Conservation (phyloP, 192 early-diverging fungal species). For the Gorgonomyces haynaldii region DNA sequence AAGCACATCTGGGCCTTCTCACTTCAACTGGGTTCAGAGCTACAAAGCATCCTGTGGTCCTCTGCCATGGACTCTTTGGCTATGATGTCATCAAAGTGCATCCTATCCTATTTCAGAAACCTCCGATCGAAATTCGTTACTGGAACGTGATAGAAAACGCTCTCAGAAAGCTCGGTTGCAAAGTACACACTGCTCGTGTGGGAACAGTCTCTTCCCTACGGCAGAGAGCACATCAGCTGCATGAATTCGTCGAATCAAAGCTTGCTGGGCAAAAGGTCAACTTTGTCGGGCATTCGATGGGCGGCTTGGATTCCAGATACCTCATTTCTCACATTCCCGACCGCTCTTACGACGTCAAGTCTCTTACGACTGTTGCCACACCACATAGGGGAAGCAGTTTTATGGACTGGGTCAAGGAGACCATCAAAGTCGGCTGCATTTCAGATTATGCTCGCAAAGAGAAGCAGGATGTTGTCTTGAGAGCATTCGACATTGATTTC, state of each 20-base stretch:
- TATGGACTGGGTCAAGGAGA: conserved; percentile 90
- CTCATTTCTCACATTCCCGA: conserved; percentile 71
- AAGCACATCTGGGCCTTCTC: too few relatives aligned
- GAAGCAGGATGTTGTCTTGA: conserved; percentile 22
- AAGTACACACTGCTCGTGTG: conserved; percentile 69
- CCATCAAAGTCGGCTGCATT: conserved; percentile 63
- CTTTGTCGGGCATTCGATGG: conserved; percentile 91
- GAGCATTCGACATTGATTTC: conserved; percentile 6
- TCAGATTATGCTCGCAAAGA: conserved; percentile 19
- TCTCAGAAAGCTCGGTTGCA: conserved; percentile 63
- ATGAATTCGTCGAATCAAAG: conserved; percentile 48
- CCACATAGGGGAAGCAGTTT: conserved; percentile 86
- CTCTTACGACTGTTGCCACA: conserved; percentile 85
- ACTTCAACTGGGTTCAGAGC: too few relatives aligned
- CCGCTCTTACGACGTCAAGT: conserved; percentile 52
- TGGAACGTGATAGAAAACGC: conserved; percentile 73
- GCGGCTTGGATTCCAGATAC: conserved; percentile 88
- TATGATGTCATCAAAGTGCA: conserved; percentile 44
- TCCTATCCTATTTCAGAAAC: too few relatives aligned
- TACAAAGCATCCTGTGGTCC: too few relatives aligned
- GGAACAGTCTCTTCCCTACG: conserved; percentile 54
- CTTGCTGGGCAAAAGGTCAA: conserved; percentile 56
- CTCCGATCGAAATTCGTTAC: conserved; percentile 55
- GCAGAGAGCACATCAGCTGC: conserved; percentile 65
- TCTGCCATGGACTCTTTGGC: background rate